Conservation (phyloP, 2,329 filamentous ascomycete species). For the Truncatella angustata region DNA sequence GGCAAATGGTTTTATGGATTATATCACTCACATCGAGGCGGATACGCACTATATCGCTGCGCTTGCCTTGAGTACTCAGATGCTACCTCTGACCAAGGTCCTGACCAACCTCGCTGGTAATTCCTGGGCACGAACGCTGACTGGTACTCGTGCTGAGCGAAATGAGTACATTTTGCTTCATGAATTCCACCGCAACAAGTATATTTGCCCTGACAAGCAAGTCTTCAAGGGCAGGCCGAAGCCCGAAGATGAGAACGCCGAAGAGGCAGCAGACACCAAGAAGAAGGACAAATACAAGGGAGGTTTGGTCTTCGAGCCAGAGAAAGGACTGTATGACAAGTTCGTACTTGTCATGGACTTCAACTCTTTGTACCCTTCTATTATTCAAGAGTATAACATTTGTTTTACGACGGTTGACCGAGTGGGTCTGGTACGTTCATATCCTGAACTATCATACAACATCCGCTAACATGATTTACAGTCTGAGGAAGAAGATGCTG, state of each 20-base stretch:
- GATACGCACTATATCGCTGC: slow-evolving; percentile 97
- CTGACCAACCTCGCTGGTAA: slow-evolving; percentile 96
- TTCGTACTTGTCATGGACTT: slow-evolving; percentile 99
- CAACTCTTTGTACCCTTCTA: slow-evolving; percentile 97
- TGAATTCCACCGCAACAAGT: slow-evolving; percentile 95
- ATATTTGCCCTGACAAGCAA: slow-evolving; percentile 95
- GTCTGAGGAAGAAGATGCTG: slow-evolving; percentile 78
- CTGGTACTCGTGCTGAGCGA: slow-evolving; percentile 91
- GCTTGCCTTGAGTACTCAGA: slow-evolving; percentile 82
- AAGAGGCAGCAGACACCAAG: slow-evolving; percentile 72
- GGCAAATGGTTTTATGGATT: slow-evolving; percentile 86
- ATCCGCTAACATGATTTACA: slow-evolving; percentile 36
- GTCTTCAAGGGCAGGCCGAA: slow-evolving; percentile 74
- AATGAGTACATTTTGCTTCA: slow-evolving; percentile 99
- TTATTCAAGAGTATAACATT: slow-evolving; percentile 99
- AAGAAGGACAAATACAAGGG: slow-evolving; percentile 99
- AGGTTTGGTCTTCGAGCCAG: slow-evolving; percentile 95
- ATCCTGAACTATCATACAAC: background rate
- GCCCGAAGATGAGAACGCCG: slow-evolving; percentile 66
- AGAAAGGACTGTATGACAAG: slow-evolving; percentile 96
- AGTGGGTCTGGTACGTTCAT: slow-evolving; percentile 59
- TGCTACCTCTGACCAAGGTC: slow-evolving; percentile 90
- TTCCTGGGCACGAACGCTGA: slow-evolving; percentile 94
- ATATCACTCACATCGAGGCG: slow-evolving; percentile 87
- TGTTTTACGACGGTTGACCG: slow-evolving; percentile 98